A percentile compares a stretch with the other conserved stretches of the same genome.
These are phyloP conservation scores for Fusarium sulawesiense DNA, from an alignment of 2,329 filamentous ascomycete species.

Conservation along the genomic window DNA sequence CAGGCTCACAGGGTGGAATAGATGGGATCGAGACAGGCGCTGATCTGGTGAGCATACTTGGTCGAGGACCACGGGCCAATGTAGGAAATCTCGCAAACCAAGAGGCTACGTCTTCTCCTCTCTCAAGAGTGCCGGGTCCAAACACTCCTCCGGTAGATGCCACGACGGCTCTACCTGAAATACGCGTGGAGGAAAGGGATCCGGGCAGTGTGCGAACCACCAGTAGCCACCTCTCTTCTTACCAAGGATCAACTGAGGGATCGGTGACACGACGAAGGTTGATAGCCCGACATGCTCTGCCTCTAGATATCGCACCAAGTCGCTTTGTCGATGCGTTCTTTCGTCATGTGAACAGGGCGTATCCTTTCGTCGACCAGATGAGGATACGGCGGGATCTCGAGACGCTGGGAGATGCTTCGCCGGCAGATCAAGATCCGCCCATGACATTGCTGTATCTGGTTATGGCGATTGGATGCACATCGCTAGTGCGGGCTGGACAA, in stretches of 20 bases:
- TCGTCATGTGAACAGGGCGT: slow-evolving; percentile 58
- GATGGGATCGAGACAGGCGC: slow-evolving; percentile 53
- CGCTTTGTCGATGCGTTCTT: slow-evolving; percentile 59
- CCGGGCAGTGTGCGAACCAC: slow-evolving; percentile 37
- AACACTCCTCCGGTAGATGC: slow-evolving; percentile 34
- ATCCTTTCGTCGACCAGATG: slow-evolving; percentile 57
- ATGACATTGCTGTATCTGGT: slow-evolving; percentile 56
- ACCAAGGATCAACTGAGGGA: slow-evolving; percentile 37
- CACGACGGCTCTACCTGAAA: slow-evolving; percentile 3
- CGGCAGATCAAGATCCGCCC: slow-evolving; percentile 40
- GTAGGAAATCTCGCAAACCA: background rate
- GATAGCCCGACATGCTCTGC: slow-evolving; percentile 36
- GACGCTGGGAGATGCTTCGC: slow-evolving; percentile 45
- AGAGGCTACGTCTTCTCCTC: slow-evolving; percentile 24
- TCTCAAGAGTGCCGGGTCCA: slow-evolving; percentile 21
- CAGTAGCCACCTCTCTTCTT: slow-evolving; percentile 41
- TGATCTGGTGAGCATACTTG: slow-evolving; percentile 41
- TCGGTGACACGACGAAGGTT: slow-evolving; percentile 29
- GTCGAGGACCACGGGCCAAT: slow-evolving; percentile 4
- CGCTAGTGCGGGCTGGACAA: slow-evolving; percentile 56
- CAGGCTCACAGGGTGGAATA: slow-evolving; percentile 42
- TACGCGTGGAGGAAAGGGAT: slow-evolving; percentile 33
- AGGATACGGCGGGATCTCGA: slow-evolving; percentile 53
- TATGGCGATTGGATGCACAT: slow-evolving; percentile 60
- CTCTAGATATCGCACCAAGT: slow-evolving; percentile 45